These are phyloP conservation scores for Hydrangea macrophylla DNA, from an alignment of 148 eudicot genomes.

Conservation along the genomic window DNA sequence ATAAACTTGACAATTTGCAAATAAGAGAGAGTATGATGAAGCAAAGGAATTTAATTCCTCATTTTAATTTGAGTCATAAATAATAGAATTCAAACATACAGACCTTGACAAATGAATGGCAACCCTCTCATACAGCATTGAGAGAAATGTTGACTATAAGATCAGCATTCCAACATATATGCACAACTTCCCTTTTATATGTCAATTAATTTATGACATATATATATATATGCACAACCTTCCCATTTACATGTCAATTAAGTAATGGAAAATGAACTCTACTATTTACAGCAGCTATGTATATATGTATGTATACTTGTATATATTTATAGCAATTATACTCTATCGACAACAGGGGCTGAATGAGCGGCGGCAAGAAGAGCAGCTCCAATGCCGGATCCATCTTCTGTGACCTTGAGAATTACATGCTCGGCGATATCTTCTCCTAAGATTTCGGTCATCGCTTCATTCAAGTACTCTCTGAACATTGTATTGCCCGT, in stretches of 20 bases:
- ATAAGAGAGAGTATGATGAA: too few relatives aligned
- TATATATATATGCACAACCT: constrained; percentile 26
- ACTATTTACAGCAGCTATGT: constrained; percentile 47
- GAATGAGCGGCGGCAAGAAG: constrained; percentile 76
- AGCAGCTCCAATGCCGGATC: constrained; percentile 87
- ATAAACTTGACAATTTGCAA: too few relatives aligned
- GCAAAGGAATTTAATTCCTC: too few relatives aligned
- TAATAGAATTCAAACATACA: too few relatives aligned
- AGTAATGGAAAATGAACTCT: constrained; percentile 30
- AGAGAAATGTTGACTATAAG: constrained; percentile 5
- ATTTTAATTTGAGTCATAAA: too few relatives aligned
- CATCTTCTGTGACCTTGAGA: constrained; percentile 72
- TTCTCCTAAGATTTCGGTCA: constrained; percentile 77
- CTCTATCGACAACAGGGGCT: constrained; percentile 27
- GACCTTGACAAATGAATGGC: too few relatives aligned
- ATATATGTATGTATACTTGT: constrained; percentile 30
- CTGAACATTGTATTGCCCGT: constrained; percentile 57
- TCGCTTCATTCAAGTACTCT: constrained; percentile 73
- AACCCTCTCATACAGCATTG: too few relatives aligned
- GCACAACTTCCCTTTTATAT: too few relatives aligned
- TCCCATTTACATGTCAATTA: constrained; percentile 19
- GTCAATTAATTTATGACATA: too few relatives aligned
- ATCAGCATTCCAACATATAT: constrained; percentile 9
- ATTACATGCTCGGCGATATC: constrained; percentile 54
- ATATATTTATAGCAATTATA: constrained; percentile 35